Evolutionary conservation across 2,329 filamentous ascomycete species (phyloP).

Genomic region (Coniochaeta sp.): DNA sequence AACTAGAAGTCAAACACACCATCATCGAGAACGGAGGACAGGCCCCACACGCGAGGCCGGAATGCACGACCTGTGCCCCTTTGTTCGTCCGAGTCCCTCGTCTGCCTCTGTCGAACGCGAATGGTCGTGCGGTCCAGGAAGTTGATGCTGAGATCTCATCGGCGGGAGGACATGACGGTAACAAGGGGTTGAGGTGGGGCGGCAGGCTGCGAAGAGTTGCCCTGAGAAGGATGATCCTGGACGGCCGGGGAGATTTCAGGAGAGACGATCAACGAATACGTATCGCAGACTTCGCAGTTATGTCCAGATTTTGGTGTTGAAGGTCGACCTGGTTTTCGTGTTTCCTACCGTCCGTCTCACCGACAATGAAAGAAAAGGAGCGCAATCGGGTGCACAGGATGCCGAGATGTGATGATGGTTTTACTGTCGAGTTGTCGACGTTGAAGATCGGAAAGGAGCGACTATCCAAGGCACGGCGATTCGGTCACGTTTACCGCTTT

Average conservation of each 20-base stretch:
- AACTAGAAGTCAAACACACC: slow-evolving; percentile 38
- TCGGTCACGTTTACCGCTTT: not conserved
- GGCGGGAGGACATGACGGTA: slow-evolving; percentile 2
- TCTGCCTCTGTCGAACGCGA: not conserved
- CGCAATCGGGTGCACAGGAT: not conserved
- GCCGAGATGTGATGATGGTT: not conserved
- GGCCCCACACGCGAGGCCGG: slow-evolving; percentile 28
- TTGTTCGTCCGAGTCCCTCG: not conserved
- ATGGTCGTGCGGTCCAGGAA: not conserved
- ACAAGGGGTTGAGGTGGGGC: not conserved
- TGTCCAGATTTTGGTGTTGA: not conserved
- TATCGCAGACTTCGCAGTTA: too few species aligned
- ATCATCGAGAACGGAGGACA: slow-evolving; percentile 36
- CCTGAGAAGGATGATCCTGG: not conserved
- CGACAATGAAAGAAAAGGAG: not conserved
- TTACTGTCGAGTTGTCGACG: not conserved
- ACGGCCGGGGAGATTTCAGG: slow-evolving; percentile 1
- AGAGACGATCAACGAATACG: slow-evolving; percentile 1
- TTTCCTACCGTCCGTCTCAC: not conserved
- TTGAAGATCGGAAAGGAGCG: not conserved
- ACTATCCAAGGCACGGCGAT: not conserved
- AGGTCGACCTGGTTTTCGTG: not conserved
- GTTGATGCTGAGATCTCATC: not conserved
- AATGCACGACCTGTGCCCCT: slow-evolving; percentile 12
- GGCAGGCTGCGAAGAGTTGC: not conserved